phyloP scores from a whole-genome alignment of 805 yeast genomes.

The Candida incommunis region DNA sequence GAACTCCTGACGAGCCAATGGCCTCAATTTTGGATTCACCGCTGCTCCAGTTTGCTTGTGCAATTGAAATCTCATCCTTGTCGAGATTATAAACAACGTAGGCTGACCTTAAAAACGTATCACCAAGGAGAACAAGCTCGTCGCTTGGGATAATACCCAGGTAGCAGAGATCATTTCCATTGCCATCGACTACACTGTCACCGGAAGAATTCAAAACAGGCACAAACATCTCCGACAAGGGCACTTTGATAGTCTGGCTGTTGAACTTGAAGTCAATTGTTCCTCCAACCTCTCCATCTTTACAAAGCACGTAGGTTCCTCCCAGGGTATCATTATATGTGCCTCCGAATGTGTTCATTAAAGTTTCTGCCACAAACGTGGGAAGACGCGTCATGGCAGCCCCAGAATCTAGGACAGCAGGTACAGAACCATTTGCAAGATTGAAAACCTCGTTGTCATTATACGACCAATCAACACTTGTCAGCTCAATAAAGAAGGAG shows the following conservation, averaged over 20 bases:
- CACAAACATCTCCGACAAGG: slow-evolving; percentile 19
- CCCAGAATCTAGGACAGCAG: slow-evolving; percentile 32
- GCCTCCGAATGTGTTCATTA: slow-evolving; percentile 26
- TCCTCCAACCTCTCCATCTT: slow-evolving; percentile 7
- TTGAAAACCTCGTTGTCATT: background rate
- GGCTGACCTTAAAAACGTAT: slow-evolving; percentile 43
- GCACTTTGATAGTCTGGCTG: slow-evolving; percentile 35
- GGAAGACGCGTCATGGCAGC: slow-evolving; percentile 35
- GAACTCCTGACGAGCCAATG: background rate
- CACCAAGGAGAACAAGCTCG: slow-evolving; percentile 34
- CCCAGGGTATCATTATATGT: slow-evolving; percentile 23
- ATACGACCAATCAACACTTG: background rate
- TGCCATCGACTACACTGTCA: slow-evolving; percentile 6
- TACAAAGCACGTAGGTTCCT: slow-evolving; percentile 28
- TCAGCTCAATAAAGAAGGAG: slow-evolving; percentile 3
- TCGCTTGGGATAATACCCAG: slow-evolving; percentile 18
- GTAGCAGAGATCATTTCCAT: slow-evolving; percentile 13
- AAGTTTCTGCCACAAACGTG: slow-evolving; percentile 11
- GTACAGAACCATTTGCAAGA: background rate
- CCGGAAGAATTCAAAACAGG: slow-evolving; percentile 7
- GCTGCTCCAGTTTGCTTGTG: slow-evolving; percentile 25
- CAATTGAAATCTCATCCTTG: slow-evolving; percentile 37
- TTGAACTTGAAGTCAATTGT: slow-evolving; percentile 33
- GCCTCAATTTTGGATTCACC: slow-evolving; percentile 7
- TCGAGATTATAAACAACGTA: slow-evolving; percentile 53